Evolutionary conservation across 805 yeast species (phyloP).

Genomic region (Diddensiella santjacobensis): DNA sequence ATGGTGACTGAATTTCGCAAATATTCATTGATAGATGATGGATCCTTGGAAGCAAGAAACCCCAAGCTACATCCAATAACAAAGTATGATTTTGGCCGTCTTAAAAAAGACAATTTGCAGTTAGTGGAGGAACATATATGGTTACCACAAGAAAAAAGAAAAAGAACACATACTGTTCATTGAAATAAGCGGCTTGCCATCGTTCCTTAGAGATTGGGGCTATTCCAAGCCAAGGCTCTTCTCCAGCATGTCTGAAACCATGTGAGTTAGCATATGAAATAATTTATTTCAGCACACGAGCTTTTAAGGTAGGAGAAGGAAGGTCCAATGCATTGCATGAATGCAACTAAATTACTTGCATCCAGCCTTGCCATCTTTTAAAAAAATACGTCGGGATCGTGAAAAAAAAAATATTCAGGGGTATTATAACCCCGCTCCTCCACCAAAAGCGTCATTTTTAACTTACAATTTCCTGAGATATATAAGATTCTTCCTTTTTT

Average conservation of each 20-base stretch:
- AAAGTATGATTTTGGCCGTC: slow-evolving; percentile 16
- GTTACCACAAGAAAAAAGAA: too few species aligned
- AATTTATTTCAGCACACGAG: too few species aligned
- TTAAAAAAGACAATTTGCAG: too few species aligned
- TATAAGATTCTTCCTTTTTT: not conserved
- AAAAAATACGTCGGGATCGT: too few species aligned
- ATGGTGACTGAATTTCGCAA: slow-evolving; percentile 9
- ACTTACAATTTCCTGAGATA: slow-evolving; percentile 1
- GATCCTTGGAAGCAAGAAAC: not conserved
- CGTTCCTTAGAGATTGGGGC: slow-evolving; percentile 1
- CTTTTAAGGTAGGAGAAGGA: too few species aligned
- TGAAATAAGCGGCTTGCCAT: slow-evolving; percentile 11
- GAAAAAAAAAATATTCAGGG: too few species aligned
- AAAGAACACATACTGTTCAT: not conserved
- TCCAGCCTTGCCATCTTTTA: too few species aligned
- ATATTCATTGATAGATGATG: slow-evolving; percentile 4
- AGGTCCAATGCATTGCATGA: too few species aligned
- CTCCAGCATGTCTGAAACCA: slow-evolving; percentile 1
- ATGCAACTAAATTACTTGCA: too few species aligned
- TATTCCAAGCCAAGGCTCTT: slow-evolving; percentile 6
- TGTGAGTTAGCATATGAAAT: not conserved
- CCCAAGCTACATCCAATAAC: slow-evolving; percentile 14
- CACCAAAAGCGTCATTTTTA: too few species aligned
- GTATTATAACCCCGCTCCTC: too few species aligned
- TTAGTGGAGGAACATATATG: too few species aligned